Conservation (phyloP, 441 rosid species). For the Corymbia calophylla region DNA sequence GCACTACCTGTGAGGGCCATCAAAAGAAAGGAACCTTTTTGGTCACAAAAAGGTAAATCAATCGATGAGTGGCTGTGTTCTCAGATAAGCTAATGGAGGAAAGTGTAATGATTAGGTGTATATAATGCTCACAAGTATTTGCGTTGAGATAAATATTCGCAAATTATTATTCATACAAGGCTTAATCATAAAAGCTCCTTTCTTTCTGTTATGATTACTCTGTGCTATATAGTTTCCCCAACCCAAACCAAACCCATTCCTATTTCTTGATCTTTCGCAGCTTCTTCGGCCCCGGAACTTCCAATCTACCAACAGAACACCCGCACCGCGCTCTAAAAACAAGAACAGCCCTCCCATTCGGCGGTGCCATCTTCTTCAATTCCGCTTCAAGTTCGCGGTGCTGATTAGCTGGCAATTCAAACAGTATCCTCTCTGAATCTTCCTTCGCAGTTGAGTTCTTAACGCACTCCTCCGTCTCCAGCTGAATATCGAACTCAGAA, state of each 20-base stretch:
- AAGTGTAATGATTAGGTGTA: constrained; percentile 29
- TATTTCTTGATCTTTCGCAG: constrained; percentile 74
- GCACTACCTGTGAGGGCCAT: neutral
- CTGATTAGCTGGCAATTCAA: constrained; percentile 69
- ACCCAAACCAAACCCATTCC: constrained; percentile 13
- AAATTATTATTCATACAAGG: constrained; percentile 29
- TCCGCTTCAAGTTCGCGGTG: constrained; percentile 76
- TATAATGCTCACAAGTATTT: constrained; percentile 39
- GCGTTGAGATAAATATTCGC: constrained; percentile 15
- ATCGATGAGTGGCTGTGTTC: neutral
- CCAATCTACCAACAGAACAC: constrained; percentile 85
- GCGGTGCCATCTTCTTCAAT: constrained; percentile 90
- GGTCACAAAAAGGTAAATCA: neutral
- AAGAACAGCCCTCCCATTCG: constrained; percentile 80
- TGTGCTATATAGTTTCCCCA: constrained; percentile 23
- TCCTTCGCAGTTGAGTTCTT: constrained; percentile 43
- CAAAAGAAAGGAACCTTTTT: neutral
- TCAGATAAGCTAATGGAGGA: constrained; percentile 17
- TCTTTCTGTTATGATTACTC: constrained; percentile 31
- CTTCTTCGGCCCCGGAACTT: constrained; percentile 79
- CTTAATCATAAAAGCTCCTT: constrained; percentile 29
- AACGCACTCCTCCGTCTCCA: constrained; percentile 85
- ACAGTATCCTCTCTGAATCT: constrained; percentile 48
- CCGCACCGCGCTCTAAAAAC: constrained; percentile 80
- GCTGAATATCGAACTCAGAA: constrained; percentile 81